phyloP scores from a whole-genome alignment of 352 stramenopile genomes.

The Salisapilia sapeloensis region DNA sequence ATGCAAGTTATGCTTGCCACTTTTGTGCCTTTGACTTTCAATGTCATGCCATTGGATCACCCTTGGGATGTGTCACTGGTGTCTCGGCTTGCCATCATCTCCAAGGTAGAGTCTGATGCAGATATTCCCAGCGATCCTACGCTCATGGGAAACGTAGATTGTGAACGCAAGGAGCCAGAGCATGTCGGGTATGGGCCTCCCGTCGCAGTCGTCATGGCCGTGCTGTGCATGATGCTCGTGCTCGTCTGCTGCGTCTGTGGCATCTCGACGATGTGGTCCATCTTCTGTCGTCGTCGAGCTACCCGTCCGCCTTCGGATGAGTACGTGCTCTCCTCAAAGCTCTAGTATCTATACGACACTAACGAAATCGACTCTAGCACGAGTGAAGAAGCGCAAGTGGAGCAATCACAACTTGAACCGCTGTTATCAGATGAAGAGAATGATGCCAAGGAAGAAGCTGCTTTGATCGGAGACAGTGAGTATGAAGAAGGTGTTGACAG shows the following conservation, averaged over 20 bases:
- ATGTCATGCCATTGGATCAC: conserved; percentile 62
- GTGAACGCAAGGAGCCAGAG: conserved; percentile 48
- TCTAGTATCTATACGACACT: conserved; percentile 1
- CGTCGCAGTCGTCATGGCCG: conserved; percentile 63
- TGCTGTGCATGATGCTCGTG: conserved; percentile 66
- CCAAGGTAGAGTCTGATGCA: conserved; percentile 16
- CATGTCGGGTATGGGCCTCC: conserved; percentile 68
- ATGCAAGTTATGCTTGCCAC: conserved; percentile 56
- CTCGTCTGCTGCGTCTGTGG: conserved; percentile 71
- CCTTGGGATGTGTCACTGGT: conserved; percentile 37
- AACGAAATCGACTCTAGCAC: conserved; percentile 3
- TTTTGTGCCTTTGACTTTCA: conserved; percentile 76
- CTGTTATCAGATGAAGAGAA: too few species aligned
- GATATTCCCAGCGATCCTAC: not conserved
- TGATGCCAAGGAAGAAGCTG: too few species aligned
- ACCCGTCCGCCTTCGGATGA: conserved; percentile 19
- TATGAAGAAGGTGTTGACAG: too few species aligned
- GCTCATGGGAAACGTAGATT: conserved; percentile 26
- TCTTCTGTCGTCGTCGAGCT: conserved; percentile 26
- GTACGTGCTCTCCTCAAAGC: conserved; percentile 20
- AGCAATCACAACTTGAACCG: too few species aligned
- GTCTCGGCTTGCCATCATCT: conserved; percentile 73
- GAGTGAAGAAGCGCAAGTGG: not conserved
- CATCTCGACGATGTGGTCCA: conserved; percentile 55
- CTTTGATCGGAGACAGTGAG: too few species aligned